Conservation (phyloP, 1,284 basidiomycete species). For the Stereum hirsutum region DNA sequence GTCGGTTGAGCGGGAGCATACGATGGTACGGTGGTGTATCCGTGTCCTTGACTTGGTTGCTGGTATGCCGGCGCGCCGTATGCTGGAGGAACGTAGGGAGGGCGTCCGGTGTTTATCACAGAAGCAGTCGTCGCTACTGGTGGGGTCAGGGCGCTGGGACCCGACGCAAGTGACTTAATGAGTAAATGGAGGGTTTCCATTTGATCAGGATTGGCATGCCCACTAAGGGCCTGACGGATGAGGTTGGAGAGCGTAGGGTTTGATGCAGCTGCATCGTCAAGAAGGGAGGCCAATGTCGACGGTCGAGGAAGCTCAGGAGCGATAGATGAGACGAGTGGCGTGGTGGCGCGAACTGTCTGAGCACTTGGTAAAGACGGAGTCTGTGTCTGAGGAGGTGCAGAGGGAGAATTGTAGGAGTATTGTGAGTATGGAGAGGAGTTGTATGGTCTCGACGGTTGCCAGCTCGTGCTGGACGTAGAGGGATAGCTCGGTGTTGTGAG, state of each 20-base stretch:
- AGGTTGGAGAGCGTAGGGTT: conserved; percentile 57
- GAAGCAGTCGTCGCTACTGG: conserved; percentile 7
- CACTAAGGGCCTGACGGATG: conserved; percentile 48
- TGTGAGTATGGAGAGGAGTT: conserved; percentile 12
- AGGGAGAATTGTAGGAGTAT: conserved; percentile 1
- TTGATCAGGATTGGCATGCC: conserved; percentile 50
- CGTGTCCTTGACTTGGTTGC: neutral
- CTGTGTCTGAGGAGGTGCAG: conserved; percentile 2
- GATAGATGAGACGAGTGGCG: conserved; percentile 30
- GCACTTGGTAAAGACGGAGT: conserved; percentile 1
- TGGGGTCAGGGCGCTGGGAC: conserved; percentile 7
- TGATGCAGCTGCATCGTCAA: conserved; percentile 53
- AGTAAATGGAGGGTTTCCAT: conserved; percentile 53
- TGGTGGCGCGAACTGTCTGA: conserved; percentile 16
- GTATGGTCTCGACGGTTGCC: conserved; percentile 19
- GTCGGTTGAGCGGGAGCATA: neutral
- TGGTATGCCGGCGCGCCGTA: neutral
- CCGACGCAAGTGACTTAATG: conserved; percentile 43
- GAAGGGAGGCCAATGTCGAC: conserved; percentile 45
- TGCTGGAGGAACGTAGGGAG: conserved; percentile 1
- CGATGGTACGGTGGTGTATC: conserved; percentile 4
- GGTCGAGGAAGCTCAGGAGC: conserved; percentile 37
- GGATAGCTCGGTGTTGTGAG: conserved; percentile 3
- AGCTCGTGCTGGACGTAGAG: conserved; percentile 9
- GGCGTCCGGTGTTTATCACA: neutral